Evolutionary conservation across 2,329 filamentous ascomycete species (phyloP).

Genomic region (Diaporthe vexans): DNA sequence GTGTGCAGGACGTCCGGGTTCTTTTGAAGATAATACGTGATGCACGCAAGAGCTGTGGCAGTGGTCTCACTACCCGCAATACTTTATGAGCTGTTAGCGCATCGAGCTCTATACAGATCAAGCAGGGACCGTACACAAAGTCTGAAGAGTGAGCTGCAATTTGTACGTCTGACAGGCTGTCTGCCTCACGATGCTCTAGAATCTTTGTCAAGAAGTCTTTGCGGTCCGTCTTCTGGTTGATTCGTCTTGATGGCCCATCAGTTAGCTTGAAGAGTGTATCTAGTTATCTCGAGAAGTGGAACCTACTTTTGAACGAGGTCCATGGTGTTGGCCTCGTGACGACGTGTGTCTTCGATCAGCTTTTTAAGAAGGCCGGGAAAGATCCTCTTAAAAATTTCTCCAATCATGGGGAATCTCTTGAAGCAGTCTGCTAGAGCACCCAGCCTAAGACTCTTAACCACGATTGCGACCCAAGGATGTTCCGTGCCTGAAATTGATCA

Average conservation of each 20-base stretch:
- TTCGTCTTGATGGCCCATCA: neutral
- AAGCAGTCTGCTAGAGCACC: constrained; percentile 45
- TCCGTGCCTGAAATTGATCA: constrained; percentile 40
- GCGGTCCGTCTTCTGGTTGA: constrained; percentile 27
- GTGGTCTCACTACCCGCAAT: constrained; percentile 36
- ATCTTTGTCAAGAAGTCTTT: constrained; percentile 47
- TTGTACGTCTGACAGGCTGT: constrained; percentile 45
- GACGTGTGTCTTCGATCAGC: constrained; percentile 22
- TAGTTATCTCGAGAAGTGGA: neutral
- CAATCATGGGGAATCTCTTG: constrained; percentile 41
- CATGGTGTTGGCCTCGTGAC: constrained; percentile 33
- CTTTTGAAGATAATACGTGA: constrained; percentile 29
- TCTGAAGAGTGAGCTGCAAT: constrained; percentile 47
- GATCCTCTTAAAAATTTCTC: constrained; percentile 29
- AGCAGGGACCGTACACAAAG: constrained; percentile 44
- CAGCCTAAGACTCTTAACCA: constrained; percentile 45
- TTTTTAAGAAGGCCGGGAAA: constrained; percentile 16
- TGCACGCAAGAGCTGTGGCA: constrained; percentile 23
- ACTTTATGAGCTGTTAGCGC: neutral
- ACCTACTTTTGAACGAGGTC: constrained; percentile 29
- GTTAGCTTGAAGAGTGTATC: neutral
- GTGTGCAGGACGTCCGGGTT: neutral
- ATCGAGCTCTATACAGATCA: too few relatives aligned
- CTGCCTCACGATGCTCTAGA: constrained; percentile 41
- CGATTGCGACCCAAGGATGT: constrained; percentile 49